A percentile compares a stretch with the other conserved stretches of the same genome.
These are phyloP conservation scores for Aspergillus amoenus DNA, from an alignment of 2,329 filamentous ascomycete species.

Conservation along the genomic window DNA sequence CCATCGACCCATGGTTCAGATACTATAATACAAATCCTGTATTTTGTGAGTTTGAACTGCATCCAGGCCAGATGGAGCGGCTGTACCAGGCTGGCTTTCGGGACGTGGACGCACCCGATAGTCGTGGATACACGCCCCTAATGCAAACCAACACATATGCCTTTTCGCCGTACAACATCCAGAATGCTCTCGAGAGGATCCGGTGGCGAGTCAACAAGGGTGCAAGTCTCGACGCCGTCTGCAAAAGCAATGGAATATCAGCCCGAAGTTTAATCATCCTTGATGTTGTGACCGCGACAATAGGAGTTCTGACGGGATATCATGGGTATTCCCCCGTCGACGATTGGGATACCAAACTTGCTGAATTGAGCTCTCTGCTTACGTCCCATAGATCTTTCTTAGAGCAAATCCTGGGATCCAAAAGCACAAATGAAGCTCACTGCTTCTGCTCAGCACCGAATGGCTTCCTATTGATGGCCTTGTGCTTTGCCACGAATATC, in stretches of 20 bases:
- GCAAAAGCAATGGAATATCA: neutral
- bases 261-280: neutral
- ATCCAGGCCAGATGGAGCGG: neutral
- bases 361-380: no score
- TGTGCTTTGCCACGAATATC: no score
- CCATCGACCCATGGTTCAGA: no score
- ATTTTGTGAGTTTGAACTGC: neutral
- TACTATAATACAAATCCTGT: neutral
- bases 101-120: neutral
- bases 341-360: no score
- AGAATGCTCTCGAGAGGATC: neutral
- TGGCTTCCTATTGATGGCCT: no score
- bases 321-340: no score
- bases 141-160: neutral
- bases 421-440: no score
- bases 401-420: no score
- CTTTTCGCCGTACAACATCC: no score
- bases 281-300: neutral
- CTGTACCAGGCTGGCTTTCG: neutral
- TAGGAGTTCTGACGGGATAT: neutral
- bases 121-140: neutral
- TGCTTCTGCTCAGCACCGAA: no score
- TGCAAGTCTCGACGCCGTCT: neutral
- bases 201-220: neutral
- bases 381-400: fast-evolving